Evolutionary conservation across 345 rosid species (phyloP), one percentile per base, ranked within the genome.

Genomic region (Psidium friedrichsthalianum): DNA sequence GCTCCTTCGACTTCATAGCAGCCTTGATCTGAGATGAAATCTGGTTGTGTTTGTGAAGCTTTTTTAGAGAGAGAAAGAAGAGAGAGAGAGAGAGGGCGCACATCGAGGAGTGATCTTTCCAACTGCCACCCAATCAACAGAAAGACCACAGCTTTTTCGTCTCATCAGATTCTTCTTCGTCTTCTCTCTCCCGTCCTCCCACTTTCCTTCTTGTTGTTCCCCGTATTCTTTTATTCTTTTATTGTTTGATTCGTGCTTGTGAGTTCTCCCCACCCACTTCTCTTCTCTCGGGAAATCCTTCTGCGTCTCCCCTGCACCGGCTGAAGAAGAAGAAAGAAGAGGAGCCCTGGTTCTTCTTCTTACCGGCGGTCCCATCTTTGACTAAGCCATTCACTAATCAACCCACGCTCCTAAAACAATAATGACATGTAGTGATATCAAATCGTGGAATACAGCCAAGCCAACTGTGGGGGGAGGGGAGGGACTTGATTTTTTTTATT

Each of bases 51-150:
- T 51, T 51, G 13, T 14, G 52, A 51, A 51, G 52, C 52, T 11
- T 51, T 61, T 29, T 29, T 36, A 36, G 78, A 69, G 78, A 69
- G 78, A 69, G 78, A 69, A 32, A 10, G 24, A 0, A 29, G 76
- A 40, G 51, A 16, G 42, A 52, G 24, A 82, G 13, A 82, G 4
- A 27, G 76, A 16, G 42, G 24, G 25, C 6, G 5, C 20, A 51
- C 47, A 15, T 36, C 47, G 25, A 8, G 78, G 47, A 32, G 76
- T 10, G 78, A 69, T 69, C 42, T 36, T 88, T 87, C 64, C 82
- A 87, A 88, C 84, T 90, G 92, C 94, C 91, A 91, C 87, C 92
- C 91, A 90, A 89, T 92, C 36, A 36, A 36, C 36, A 36, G 36
- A 36, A 36, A 36, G 36, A 36, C 36, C 36, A 36, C 3, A 36